Conservation (phyloP, 768 basidiomycete genomes). For the Austroboletus eburneus region DNA sequence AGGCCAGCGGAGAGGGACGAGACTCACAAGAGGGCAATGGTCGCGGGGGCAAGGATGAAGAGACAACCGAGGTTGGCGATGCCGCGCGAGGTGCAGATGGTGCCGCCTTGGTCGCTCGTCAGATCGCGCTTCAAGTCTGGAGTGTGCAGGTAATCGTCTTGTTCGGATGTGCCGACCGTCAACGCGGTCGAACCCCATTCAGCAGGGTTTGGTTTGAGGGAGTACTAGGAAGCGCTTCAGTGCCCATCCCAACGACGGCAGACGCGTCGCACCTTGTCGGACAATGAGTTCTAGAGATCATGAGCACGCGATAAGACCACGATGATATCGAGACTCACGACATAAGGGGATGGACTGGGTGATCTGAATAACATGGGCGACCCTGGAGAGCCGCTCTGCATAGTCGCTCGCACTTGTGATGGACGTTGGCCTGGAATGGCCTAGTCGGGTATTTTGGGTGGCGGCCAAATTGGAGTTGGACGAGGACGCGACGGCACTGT, state of each 20-base stretch:
- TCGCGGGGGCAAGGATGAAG: constrained; percentile 45
- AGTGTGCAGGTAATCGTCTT: constrained; percentile 62
- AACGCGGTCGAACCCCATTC: constrained; percentile 47
- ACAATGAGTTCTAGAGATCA: constrained; percentile 22
- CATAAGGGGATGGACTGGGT: constrained; percentile 25
- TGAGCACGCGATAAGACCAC: neutral
- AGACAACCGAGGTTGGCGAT: constrained; percentile 67
- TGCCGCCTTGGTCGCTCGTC: constrained; percentile 52
- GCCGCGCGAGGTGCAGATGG: constrained; percentile 59
- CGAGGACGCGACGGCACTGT: constrained; percentile 24
- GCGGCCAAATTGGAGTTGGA: constrained; percentile 20
- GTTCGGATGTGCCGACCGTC: constrained; percentile 43
- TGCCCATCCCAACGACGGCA: neutral
- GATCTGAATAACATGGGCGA: constrained; percentile 16
- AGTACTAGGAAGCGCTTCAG: constrained; percentile 27
- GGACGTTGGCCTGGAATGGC: constrained; percentile 17
- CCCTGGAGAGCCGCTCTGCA: constrained; percentile 14
- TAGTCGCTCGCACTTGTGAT: constrained; percentile 15
- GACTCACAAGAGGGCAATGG: constrained; percentile 56
- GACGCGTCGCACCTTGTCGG: constrained; percentile 20
- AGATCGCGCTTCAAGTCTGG: constrained; percentile 54
- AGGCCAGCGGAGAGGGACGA: neutral
- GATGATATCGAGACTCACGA: constrained; percentile 13
- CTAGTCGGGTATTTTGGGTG: constrained; percentile 12
- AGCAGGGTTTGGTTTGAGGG: constrained; percentile 40